Conservation (phyloP, 768 basidiomycete genomes). For the Hemileccinum impolitum region DNA sequence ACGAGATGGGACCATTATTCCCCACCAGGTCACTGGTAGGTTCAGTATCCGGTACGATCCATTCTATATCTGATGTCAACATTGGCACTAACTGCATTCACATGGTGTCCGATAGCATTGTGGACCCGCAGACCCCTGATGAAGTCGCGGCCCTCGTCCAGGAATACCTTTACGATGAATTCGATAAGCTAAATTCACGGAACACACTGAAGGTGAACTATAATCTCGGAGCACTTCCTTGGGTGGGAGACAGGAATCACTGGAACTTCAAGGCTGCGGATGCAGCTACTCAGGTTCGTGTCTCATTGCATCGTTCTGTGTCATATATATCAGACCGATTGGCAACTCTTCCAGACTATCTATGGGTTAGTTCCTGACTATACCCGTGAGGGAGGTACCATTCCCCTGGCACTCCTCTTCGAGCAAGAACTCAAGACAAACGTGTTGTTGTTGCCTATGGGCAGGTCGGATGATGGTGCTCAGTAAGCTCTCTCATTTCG, state of each 20-base stretch:
- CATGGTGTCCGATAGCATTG: slow-evolving; percentile 41
- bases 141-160: slow-evolving; percentile 61
- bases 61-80: too few species aligned
- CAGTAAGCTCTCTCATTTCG: slow-evolving; percentile 48
- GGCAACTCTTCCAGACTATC: too few species aligned
- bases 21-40: slow-evolving; percentile 51
- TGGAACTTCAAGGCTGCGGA: slow-evolving; percentile 88
- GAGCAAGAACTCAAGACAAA: slow-evolving; percentile 78
- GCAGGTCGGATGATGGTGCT: slow-evolving; percentile 87
- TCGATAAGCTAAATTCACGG: slow-evolving; percentile 76
- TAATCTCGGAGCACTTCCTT: slow-evolving; percentile 76
- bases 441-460: slow-evolving; percentile 85
- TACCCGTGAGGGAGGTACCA: slow-evolving; percentile 84
- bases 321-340: not conserved
- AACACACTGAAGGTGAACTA: slow-evolving; percentile 66
- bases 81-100: too few species aligned
- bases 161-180: slow-evolving; percentile 66
- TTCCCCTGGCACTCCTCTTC: slow-evolving; percentile 78
- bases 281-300: slow-evolving; percentile 58
- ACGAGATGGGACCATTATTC: slow-evolving; percentile 56
- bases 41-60: slow-evolving; percentile 51
- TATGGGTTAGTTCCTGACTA: slow-evolving; percentile 33
- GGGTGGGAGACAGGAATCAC: slow-evolving; percentile 75
- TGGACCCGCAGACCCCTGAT: slow-evolving; percentile 78
- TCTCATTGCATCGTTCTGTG: too few species aligned